Conservation (phyloP, 2,329 filamentous ascomycete species). For the Didymella sp. region DNA sequence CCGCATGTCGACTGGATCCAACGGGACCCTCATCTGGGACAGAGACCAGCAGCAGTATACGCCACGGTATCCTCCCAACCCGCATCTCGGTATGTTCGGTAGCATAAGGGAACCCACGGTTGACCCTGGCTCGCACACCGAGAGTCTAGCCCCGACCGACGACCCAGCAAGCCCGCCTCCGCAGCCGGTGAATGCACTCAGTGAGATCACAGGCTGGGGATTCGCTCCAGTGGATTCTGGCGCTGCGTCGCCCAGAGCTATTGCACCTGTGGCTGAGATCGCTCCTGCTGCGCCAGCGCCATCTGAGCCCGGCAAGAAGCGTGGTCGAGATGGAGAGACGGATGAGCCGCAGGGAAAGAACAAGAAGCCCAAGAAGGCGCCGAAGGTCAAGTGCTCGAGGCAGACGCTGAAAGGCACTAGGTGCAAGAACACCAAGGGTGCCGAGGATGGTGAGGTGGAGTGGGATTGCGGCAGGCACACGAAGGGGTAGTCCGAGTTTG, state of each 20-base stretch:
- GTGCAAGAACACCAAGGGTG: slow-evolving; percentile 1
- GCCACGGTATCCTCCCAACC: no score
- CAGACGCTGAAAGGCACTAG: neutral
- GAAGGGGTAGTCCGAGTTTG: no score
- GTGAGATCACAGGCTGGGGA: neutral
- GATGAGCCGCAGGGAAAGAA: neutral
- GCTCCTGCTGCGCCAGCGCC: no score
- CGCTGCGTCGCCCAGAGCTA: no score
- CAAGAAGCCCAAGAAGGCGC: neutral
- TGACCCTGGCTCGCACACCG: neutral
- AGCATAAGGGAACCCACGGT: neutral
- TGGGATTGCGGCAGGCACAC: slow-evolving; percentile 1
- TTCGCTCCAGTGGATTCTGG: neutral
- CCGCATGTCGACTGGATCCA: neutral
- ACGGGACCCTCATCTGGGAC: neutral
- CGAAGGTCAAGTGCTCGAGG: neutral
- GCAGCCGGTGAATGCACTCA: neutral
- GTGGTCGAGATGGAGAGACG: neutral
- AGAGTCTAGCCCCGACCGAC: neutral
- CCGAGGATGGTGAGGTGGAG: neutral
- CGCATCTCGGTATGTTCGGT: neutral
- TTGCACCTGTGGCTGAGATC: neutral
- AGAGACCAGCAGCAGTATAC: neutral
- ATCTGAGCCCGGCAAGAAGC: neutral
- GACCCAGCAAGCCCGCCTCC: neutral